Evolutionary conservation across 2,329 filamentous ascomycete genomes (phyloP), one percentile per base, ranked within the genome.

Genomic region (Verticillium longisporum): DNA sequence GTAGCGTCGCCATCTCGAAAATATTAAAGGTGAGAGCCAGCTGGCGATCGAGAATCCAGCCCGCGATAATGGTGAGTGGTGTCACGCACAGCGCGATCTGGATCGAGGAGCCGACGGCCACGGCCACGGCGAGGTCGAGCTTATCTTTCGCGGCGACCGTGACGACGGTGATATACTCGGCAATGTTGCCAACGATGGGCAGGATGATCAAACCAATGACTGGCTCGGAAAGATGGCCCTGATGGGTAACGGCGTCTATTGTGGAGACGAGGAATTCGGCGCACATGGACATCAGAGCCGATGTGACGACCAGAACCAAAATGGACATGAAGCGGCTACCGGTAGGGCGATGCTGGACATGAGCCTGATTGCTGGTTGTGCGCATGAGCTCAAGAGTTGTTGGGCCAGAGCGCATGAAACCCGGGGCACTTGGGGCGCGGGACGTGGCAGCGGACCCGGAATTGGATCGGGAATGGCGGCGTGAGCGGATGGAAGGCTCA

Each of bases 1-100:
- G 88, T 67, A 92, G 81, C 41, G 87, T 85, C 21, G 90, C 85
- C 0, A 88, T 91, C 75, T 92, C 89, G 69, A 92, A 92, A 38
- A 87, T 81, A 66, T 88, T 88, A 73, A 92, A 92, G 66, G 89
- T 88, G 57, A 92, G 78, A n/a, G 83, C 78, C 71, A 87, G 80
- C 21, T 84, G 78, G 45, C 79, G 79, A 13, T 76, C 69, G 66
- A 87, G 73, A 63, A 77, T 75, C 85, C 85, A 88, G 14, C 83
- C 84, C 9, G 86, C 78, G 2, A 87, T 73, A 13, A 88, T 82
- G 3, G 86, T 80, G 54, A 87, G 71, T 0, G 85, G 85, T 0
- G 83, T 83, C 2, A 88, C 80, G 63, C 86, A 84, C 0, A 88
- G 75, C 0, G 84, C 80, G 59, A 88, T 87, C 67, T 88, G 85